Base-by-base conservation (phyloP, 768 basidiomycete species). In the Lactifluus subvellereus region DNA sequence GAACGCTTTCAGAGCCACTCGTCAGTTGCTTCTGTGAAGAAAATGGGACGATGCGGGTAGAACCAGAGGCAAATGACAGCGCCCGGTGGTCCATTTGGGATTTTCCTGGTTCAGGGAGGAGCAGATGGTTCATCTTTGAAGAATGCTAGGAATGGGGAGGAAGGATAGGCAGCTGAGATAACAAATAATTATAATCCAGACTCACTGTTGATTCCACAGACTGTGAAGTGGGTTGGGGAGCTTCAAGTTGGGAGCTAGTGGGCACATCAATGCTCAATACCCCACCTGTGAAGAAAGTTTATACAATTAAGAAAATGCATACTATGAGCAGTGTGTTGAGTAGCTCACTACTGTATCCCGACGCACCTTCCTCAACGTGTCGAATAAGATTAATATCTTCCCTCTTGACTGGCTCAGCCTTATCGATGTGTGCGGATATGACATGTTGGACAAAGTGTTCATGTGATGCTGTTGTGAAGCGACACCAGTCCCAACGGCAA, bases 401-500 rank as follows among this genome's bases (percentile, higher is more conserved):
- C 49, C 57, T 58, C 33, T 50, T 66, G 9, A 66, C 57, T 33
- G 65, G 64, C 14, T 59, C 42, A 6, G 65, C 64, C 8, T 47
- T 66, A n/a, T 65, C 54, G 22, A 66, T 20, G 32, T 66, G 65
- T 13, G 11, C 18, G 5, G 30, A 40, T 45, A 66, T 38, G 5
- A 66, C 65, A 33, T 66, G 65, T 35, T 45, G 22, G n/a, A 66
- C 62, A 27, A 66, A 52, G 13, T 54, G 51, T 2, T 54, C 20
- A 16, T 66, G 65, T 3, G 11, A 20, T 1, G 35, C 56, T 0
- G 57, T 58, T 30, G 65, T 65, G 56, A 54, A 64, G 47, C 64
- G 65, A 10, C 65, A 66, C 57, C 64, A 60, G n/a, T 66, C 64
- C 65, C 65, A 66, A 16, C 35, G 65, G 37, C 65, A 67, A 45